Conservation (phyloP, 139 green algal genomes). For the Chlamydomonas incerta region DNA sequence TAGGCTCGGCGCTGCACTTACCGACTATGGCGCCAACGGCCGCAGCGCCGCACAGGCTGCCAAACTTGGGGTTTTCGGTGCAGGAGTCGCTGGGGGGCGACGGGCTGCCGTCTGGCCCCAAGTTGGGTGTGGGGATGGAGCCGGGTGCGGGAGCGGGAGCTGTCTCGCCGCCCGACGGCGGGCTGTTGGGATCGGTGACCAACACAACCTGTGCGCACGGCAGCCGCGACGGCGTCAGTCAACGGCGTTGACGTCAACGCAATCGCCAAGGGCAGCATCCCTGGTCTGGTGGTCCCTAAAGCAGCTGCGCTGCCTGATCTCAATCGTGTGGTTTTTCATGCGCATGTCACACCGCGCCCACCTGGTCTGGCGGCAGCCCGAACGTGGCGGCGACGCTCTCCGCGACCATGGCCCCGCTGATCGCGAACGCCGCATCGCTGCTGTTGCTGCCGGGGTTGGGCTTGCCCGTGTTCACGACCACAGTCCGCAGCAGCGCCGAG, state of each 20-base stretch:
- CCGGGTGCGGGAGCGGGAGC: too few relatives aligned
- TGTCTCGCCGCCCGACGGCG: background rate
- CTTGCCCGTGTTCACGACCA: background rate
- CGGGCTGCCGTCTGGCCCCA: background rate
- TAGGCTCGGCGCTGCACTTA: too few relatives aligned
- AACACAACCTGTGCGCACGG: background rate
- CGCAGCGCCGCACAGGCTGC: slow-evolving; percentile 3
- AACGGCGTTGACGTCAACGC: background rate
- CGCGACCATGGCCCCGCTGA: background rate
- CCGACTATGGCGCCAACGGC: slow-evolving; percentile 13
- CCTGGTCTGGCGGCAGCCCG: background rate
- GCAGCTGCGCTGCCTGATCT: too few relatives aligned
- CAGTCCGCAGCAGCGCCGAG: background rate
- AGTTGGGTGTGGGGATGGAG: background rate
- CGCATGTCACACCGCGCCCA: background rate
- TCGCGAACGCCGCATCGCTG: background rate
- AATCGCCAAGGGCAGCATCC: too few relatives aligned
- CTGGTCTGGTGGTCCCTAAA: too few relatives aligned
- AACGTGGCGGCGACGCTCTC: background rate
- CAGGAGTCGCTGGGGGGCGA: background rate
- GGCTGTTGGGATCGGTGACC: background rate
- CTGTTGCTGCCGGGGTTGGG: background rate
- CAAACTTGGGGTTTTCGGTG: background rate
- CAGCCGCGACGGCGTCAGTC: too few relatives aligned
- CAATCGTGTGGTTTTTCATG: too few relatives aligned